Evolutionary conservation across 2,329 filamentous ascomycete genomes (phyloP), one percentile per base, ranked within the genome.

Genomic region (Coccinonectria pachysandricola): DNA sequence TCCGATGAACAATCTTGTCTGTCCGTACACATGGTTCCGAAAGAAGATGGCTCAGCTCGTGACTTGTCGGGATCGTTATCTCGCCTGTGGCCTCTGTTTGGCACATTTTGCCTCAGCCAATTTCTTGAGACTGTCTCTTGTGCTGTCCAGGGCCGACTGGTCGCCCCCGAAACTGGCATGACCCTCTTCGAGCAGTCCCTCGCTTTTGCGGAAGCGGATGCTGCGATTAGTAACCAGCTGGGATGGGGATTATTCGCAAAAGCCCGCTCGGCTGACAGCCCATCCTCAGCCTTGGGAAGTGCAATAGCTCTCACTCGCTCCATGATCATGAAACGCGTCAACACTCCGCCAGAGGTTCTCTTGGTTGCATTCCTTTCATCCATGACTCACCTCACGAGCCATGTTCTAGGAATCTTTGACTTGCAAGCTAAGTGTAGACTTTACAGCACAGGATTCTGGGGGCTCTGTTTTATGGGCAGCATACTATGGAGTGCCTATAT

Each of bases 121-220:
- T 88, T 96, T 42, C 60, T 94, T 12, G 91, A 96, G 54, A 91
- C 84, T 0, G 59, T 96, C 7, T 79, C 80, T 4, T 93, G 85
- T 52, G 84, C 88, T 7, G 68, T 96, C 6, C 85, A 94, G 52
- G 88, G 88, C 16, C 75, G 81, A 3, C 71, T 75, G 3, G 71
- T 84, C 1, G 73, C 81, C 36, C 79, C 83, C 1, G 91, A 96
- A 56, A 92, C 85, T 2, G 87, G 86, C 11, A 94, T 96, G 83
- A 94, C 87, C 0, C 71, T 95, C 3, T 94, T 96, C 45, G 91
- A 98, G 51, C 87, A 95, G 48, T 95, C 87, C 0, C 65, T 98
- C 7, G 88, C 88, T 3, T 98, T 96, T 57, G 85, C 88, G 8
- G 91, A 98, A 54, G 88, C 88, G 7, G 91, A 98, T 52, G 79